Percentiles rank a stretch among this genome's conserved stretches.
phyloP scores from a whole-genome alignment of 495 filamentous ascomycete genomes.

The Penicillium cataractarum region DNA sequence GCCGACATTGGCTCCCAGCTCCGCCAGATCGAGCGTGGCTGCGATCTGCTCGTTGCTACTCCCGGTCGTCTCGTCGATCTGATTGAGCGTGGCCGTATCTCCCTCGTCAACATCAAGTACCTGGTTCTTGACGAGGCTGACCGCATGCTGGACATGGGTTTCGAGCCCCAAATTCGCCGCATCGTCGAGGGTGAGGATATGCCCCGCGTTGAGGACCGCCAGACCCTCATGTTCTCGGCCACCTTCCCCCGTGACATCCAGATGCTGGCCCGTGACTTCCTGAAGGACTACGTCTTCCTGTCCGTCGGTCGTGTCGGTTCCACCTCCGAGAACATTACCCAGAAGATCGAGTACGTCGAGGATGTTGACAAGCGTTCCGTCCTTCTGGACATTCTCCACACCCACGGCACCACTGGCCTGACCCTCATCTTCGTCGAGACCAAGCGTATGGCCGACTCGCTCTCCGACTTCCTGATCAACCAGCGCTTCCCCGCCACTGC shows the following conservation, averaged over 20 bases:
- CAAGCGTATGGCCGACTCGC: constrained; percentile 97
- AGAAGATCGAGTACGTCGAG: constrained; percentile 98
- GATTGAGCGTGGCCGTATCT: constrained; percentile 98
- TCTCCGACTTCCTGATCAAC: constrained; percentile 97
- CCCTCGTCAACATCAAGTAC: constrained; percentile 95
- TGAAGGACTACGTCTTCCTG: constrained; percentile 98
- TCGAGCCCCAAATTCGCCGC: constrained; percentile 98
- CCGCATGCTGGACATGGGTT: constrained; percentile 99
- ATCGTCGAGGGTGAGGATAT: constrained; percentile 99
- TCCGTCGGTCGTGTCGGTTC: constrained; percentile 98
- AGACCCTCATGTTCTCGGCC: constrained; percentile 99
- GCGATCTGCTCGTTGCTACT: constrained; percentile 95
- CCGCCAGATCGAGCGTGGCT: constrained; percentile 95
- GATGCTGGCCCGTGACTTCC: constrained; percentile 96
- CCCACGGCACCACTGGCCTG: constrained; percentile 79
- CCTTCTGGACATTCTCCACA: constrained; percentile 95
- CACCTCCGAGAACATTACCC: constrained; percentile 99
- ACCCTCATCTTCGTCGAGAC: constrained; percentile 99
- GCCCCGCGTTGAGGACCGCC: constrained; percentile 80
- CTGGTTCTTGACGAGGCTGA: constrained; percentile 99
- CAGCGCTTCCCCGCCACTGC: constrained; percentile 98
- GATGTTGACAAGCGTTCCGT: constrained; percentile 97
- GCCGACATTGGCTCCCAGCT: constrained; percentile 97
- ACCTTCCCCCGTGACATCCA: constrained; percentile 99
- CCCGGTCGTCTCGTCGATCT: constrained; percentile 96